Percentiles rank a stretch among this genome's conserved stretches.
These are phyloP conservation scores for Trypanosoma platydactyli DNA, from an alignment of 208 protist species.

Conservation along the genomic window DNA sequence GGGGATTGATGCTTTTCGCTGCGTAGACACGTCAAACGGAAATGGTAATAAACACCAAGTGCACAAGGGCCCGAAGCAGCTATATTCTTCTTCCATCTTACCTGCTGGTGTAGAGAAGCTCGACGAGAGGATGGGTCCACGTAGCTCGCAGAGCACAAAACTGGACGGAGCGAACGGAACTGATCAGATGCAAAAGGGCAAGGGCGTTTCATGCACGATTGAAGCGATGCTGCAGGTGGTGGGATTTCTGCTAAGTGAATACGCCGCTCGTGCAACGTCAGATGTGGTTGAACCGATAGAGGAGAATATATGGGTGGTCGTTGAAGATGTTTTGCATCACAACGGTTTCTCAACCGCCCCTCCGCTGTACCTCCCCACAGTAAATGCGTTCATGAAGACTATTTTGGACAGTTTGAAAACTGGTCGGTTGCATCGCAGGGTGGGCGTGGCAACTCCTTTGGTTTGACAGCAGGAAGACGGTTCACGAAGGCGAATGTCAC, in stretches of 20 bases:
- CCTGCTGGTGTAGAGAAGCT: not conserved
- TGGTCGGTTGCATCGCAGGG: slow-evolving; percentile 1
- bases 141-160: not conserved
- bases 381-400: slow-evolving; percentile 26
- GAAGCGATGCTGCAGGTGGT: slow-evolving; percentile 26
- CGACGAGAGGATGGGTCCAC: too few relatives aligned
- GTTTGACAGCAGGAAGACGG: not conserved
- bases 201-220: slow-evolving; percentile 5
- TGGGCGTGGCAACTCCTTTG: not conserved
- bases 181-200: not conserved
- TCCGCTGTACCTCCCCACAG: slow-evolving; percentile 16
- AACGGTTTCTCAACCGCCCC: slow-evolving; percentile 3
- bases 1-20: not conserved
- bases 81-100: not conserved
- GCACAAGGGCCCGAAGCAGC: too few relatives aligned
- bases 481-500: too few relatives aligned
- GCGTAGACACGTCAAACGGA: not conserved
- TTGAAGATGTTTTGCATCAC: slow-evolving; percentile 17
- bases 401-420: slow-evolving; percentile 20
- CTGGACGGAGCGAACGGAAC: not conserved
- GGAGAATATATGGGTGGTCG: slow-evolving; percentile 23
- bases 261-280: slow-evolving; percentile 4
- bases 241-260: slow-evolving; percentile 26
- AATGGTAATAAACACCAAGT: not conserved
- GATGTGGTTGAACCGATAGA: slow-evolving; percentile 27